Evolutionary conservation across 2,329 filamentous ascomycete genomes (phyloP).

Genomic region (Tolypocladium nubicola): DNA sequence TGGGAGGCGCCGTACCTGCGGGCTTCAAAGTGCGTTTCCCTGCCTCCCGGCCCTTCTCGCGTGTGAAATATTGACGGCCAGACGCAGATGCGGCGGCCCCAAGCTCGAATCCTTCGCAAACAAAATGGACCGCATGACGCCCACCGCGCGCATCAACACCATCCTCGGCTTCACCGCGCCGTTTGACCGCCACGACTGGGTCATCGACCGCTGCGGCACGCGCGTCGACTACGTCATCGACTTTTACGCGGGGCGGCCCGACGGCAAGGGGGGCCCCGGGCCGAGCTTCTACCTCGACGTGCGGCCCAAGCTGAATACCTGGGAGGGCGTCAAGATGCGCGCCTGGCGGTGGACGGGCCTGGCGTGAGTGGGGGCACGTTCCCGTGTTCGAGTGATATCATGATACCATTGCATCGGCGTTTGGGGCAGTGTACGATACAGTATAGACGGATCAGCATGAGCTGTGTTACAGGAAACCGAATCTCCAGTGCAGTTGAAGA

Average conservation of each 20-base stretch:
- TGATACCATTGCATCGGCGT: constrained; percentile 1
- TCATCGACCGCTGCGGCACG: constrained; percentile 81
- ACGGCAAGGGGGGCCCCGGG: constrained; percentile 17
- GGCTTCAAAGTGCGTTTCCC: constrained; percentile 39
- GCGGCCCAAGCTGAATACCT: constrained; percentile 56
- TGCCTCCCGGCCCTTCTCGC: neutral
- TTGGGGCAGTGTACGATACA: neutral
- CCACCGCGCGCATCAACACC: constrained; percentile 72
- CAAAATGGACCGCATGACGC: constrained; percentile 58
- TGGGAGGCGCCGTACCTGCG: constrained; percentile 69
- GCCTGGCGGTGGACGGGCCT: constrained; percentile 39
- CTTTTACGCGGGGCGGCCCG: constrained; percentile 71
- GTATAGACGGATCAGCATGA: neutral
- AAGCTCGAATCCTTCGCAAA: constrained; percentile 78
- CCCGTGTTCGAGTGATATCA: neutral
- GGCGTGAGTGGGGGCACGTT: constrained; percentile 19
- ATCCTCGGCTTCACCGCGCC: constrained; percentile 80
- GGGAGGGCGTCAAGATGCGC: constrained; percentile 60
- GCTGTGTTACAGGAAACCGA: neutral
- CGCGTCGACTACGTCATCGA: constrained; percentile 94
- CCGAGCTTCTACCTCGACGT: constrained; percentile 59
- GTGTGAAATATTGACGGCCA: neutral
- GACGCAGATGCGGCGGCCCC: constrained; percentile 55
- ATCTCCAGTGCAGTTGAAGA: neutral
- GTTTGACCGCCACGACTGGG: constrained; percentile 96